phyloP scores from a whole-genome alignment of 2,329 filamentous ascomycete genomes.

The Laburnicola sp. region DNA sequence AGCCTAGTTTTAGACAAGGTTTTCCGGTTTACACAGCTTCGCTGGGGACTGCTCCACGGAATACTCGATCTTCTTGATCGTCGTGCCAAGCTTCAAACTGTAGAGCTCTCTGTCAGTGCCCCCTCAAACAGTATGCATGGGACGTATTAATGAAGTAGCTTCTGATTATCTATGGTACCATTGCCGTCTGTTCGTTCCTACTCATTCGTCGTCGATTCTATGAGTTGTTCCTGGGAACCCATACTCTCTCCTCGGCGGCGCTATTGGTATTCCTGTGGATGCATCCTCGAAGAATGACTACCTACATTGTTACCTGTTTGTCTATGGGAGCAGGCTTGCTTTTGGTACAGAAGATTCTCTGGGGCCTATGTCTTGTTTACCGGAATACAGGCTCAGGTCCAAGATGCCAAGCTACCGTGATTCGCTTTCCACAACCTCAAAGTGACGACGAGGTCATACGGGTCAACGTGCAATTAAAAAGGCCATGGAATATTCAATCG shows the following conservation, averaged over 20 bases:
- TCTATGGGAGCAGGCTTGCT: background rate
- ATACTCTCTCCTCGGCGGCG: background rate
- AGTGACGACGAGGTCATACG: background rate
- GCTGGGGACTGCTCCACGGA: constrained; percentile 7
- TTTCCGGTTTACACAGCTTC: no score
- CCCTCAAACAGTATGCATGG: background rate
- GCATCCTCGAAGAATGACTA: background rate
- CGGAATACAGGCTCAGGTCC: constrained; percentile 2
- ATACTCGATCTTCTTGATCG: background rate
- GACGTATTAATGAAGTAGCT: constrained; percentile 1
- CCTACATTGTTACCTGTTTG: background rate
- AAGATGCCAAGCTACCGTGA: background rate
- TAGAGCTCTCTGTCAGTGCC: background rate
- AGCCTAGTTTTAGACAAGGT: background rate
- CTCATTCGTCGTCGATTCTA: constrained; percentile 7
- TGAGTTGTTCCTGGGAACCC: constrained; percentile 5
- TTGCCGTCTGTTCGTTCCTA: constrained; percentile 5
- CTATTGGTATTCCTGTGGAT: constrained; percentile 5
- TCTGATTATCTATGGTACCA: background rate
- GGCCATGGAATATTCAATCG: background rate
- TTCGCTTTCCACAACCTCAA: background rate
- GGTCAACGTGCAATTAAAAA: constrained; percentile 1
- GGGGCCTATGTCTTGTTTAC: constrained; percentile 1
- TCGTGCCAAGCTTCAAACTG: background rate
- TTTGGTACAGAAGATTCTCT: constrained; percentile 6